Evolutionary conservation across 345 rosid genomes (phyloP).

Genomic region (Salix viminalis): DNA sequence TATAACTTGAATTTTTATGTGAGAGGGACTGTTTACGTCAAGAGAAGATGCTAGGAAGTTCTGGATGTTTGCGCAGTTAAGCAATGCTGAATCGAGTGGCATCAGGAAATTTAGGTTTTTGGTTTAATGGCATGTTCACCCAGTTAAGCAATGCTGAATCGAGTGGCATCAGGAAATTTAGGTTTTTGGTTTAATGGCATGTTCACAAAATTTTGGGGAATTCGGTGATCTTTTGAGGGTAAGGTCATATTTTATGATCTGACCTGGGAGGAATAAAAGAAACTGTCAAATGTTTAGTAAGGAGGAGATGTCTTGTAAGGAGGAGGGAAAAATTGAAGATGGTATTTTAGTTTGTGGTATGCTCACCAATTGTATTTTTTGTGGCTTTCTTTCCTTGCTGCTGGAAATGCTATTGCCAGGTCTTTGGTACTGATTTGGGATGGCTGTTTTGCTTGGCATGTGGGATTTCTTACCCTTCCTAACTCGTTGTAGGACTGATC

Average conservation of each 20-base stretch:
- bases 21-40: not conserved
- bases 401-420: not conserved
- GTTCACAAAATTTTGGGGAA: not conserved
- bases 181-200: not conserved
- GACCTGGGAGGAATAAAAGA: not conserved
- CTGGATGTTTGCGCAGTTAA: not conserved
- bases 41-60: not conserved
- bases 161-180: not conserved
- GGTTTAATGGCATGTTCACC: not conserved
- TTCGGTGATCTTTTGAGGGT: not conserved
- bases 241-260: not conserved
- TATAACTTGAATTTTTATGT: not conserved
- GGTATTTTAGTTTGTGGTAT: not conserved
- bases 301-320: not conserved
- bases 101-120: not conserved
- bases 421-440: not conserved
- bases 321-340: not conserved
- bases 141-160: not conserved
- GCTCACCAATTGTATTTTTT: not conserved
- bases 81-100: not conserved
- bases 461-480: not conserved
- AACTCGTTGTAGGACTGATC: not conserved
- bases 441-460: not conserved
- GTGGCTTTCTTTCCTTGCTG: not conserved
- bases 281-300: not conserved